Evolutionary conservation across 768 basidiomycete genomes (phyloP), one percentile per base, ranked within the genome.

Genomic region (Chalciporus pseudorubinellus): DNA sequence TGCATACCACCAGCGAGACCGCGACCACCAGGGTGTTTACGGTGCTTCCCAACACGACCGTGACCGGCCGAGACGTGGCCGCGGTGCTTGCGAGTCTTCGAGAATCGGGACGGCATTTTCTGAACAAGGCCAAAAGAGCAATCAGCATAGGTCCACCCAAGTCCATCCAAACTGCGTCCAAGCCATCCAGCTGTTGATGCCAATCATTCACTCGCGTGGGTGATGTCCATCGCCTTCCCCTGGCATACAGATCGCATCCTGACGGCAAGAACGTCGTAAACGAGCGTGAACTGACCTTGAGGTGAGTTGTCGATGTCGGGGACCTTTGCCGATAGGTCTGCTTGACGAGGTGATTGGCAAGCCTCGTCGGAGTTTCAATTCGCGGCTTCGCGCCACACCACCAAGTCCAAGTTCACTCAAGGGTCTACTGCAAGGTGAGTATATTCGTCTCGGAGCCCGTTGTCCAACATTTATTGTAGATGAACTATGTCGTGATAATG

Each of bases 1-100:
- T 98, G 95, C 77, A 85, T 81, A 84, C 97, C 97, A 92, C 97
- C 97, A 78, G 93, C 92, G 70, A 98, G 90, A 97, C 97, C 97
- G 76, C 97, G 92, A 91, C 97, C 97, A 79, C 97, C 97, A 50
- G 97, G 97, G 72, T 98, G 95, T 77, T 98, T 98, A 74, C 97
- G 90, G 85, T 99, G 97, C 85, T 98, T 98, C 64, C 97, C 97
- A 69, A 99, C 92, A 89, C 97, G 95, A 74, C 97, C 97, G 76
- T 98, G 89, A 79, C 97, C 97, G 71, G 95, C 94, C 62, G 95
- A 99, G 66, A 99, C 95, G 80, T 98, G 95, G 66, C 95, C 95
- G 70, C 95, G 85, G 78, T 97, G 95, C 79, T 99, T 99, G 78
- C 95, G 88, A 75, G 95, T 98, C 78, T 98, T 98, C 66, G 87